These are phyloP conservation scores for Acanthamoeba rhysodes DNA, from an alignment of 208 protist genomes.

Conservation along the genomic window DNA sequence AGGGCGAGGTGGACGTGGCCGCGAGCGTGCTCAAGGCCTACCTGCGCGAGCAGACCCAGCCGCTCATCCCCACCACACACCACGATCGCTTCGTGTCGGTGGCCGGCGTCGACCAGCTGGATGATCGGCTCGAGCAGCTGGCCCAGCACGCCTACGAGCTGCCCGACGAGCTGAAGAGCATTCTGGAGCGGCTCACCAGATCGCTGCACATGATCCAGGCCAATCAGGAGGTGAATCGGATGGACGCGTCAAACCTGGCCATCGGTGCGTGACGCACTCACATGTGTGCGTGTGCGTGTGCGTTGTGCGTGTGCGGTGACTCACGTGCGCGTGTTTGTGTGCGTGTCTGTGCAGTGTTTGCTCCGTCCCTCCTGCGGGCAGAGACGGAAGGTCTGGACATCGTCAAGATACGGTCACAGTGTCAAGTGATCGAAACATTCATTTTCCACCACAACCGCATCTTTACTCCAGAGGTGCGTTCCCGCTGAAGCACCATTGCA, in stretches of 20 bases:
- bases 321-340: background rate
- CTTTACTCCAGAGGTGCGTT: background rate
- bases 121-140: background rate
- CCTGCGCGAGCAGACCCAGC: constrained; percentile 32
- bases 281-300: background rate
- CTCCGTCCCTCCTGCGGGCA: background rate
- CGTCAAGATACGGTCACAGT: constrained; percentile 2
- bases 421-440: constrained; percentile 15
- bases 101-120: background rate
- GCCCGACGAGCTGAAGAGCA: background rate
- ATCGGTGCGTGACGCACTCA: background rate
- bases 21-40: constrained; percentile 57
- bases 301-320: background rate
- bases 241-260: constrained; percentile 34
- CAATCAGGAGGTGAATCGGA: background rate
- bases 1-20: constrained; percentile 24
- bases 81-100: constrained; percentile 10
- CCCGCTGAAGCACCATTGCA: background rate
- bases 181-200: background rate
- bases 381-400: constrained; percentile 52
- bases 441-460: constrained; percentile 19
- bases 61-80: constrained; percentile 21
- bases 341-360: background rate
- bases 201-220: constrained; percentile 4
- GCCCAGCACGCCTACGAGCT: background rate